These are phyloP conservation scores for Ganoderma lucidum DNA, from an alignment of 1,284 basidiomycete species.

Conservation along the genomic window DNA sequence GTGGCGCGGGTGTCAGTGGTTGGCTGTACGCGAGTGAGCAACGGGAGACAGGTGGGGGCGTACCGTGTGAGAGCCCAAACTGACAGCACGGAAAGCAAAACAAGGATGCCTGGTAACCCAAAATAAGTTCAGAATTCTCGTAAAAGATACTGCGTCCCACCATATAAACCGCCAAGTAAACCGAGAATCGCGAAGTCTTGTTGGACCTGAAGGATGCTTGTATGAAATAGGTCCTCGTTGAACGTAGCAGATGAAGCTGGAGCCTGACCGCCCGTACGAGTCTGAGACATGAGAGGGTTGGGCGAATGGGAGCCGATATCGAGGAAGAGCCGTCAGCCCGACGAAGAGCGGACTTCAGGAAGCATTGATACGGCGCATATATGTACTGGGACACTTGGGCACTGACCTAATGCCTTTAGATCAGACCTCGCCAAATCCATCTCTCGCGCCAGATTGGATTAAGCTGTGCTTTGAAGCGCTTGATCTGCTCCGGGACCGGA, in stretches of 20 bases:
- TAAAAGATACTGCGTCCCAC: neutral
- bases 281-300: neutral
- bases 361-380: neutral
- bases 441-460: neutral
- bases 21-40: too few relatives aligned
- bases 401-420: neutral
- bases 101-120: neutral
- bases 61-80: neutral
- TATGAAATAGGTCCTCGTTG: neutral
- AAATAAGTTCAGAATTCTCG: neutral
- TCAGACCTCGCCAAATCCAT: too few relatives aligned
- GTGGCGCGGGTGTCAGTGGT: too few relatives aligned
- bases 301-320: neutral
- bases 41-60: neutral
- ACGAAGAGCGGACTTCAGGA: neutral
- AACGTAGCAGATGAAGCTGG: slow-evolving; percentile 1
- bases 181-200: neutral
- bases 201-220: neutral
- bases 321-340: too few relatives aligned
- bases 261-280: neutral
- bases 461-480: neutral
- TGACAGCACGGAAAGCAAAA: neutral
- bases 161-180: neutral
- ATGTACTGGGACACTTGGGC: neutral
- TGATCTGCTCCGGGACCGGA: neutral